Base-by-base conservation (phyloP, 495 filamentous ascomycete species). In the Aspergillus egyptiacus region DNA sequence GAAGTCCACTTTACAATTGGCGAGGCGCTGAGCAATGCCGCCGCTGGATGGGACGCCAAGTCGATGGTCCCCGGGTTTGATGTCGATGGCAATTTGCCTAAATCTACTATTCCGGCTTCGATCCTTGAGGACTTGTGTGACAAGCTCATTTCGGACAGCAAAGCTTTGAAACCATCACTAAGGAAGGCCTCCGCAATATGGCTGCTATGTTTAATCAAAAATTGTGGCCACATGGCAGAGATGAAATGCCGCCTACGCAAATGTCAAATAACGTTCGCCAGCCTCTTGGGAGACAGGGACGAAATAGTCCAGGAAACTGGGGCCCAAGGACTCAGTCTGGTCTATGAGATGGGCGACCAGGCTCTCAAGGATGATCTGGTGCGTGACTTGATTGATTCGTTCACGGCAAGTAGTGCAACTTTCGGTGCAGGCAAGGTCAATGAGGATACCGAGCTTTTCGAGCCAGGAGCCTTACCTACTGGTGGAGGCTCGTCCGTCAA, bases 271-370 rank as follows among this genome's bases (percentile, higher is more conserved):
- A 88, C 86, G 3, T 98, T 98, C 65, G 86, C 90, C 68, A 73
- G 82, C 13, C 80, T 95, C n/a, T 77, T 98, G 25, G 79, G 82
- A 10, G 89, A 94, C 59, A 76, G 91, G 15, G 93, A 98, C 51
- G 87, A 95, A 60, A 76, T 96, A 35, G 89, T 96, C 6, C 93
- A 96, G 63, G 93, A 98, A 63, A 89, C 91, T 2, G 93, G 94
- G 2, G 91, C 90, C 11, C 78, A 93, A 52, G 93, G 93, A 11
- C 77, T 98, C 22, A 81, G 86, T 11, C 72, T 96, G 38, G 87
- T 96, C 4, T 96, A 96, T 65, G 89, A 95, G 59, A 90, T 87
- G 56, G 93, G 93, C 0, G 86, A 93, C 54, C 75, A 82, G 44
- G 75, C 75, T 6, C 73, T 96, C 1, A 90, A 86, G 63, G 82